A percentile compares a stretch with the other conserved stretches of the same genome.
These are phyloP conservation scores for Ampelomyces quisqualis DNA, from an alignment of 2,329 filamentous ascomycete genomes.

Conservation along the genomic window DNA sequence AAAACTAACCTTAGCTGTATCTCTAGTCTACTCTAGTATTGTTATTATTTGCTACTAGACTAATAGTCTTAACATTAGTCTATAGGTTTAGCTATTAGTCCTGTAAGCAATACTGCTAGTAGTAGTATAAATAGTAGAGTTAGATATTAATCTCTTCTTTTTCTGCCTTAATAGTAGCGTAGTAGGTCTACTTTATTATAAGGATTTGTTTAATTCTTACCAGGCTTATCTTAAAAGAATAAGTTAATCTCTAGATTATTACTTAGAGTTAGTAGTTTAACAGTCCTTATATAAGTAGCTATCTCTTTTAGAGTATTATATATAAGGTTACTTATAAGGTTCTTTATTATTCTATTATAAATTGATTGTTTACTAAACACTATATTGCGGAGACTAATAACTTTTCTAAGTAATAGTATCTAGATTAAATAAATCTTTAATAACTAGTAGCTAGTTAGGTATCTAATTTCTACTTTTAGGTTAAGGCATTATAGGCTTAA, in stretches of 20 bases:
- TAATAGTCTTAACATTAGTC: conserved; percentile 1
- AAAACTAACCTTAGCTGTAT: too few species aligned
- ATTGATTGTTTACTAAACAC: conserved; percentile 7
- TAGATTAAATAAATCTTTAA: conserved; percentile 6
- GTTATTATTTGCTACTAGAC: too few species aligned
- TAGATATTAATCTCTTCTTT: conserved; percentile 1
- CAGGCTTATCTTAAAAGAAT: conserved; percentile 1
- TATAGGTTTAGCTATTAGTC: background rate
- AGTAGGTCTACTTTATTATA: background rate
- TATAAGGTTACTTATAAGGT: conserved; percentile 9
- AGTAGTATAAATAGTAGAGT: background rate
- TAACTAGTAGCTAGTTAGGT: conserved; percentile 9
- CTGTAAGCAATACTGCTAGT: background rate
- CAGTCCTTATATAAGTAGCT: too few species aligned
- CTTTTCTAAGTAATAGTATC: too few species aligned
- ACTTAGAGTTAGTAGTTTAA: background rate
- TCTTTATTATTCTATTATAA: conserved; percentile 1
- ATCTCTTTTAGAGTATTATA: conserved; percentile 8
- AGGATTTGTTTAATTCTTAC: background rate
- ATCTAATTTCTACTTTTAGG: conserved; percentile 7
- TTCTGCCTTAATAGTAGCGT: background rate
- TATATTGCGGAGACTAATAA: conserved; percentile 4
- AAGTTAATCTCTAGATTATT: background rate
- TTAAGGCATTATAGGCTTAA: conserved; percentile 7
- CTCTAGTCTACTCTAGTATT: too few species aligned